These are phyloP conservation scores for Scleroderma bovista DNA, from an alignment of 768 basidiomycete species.

Conservation along the genomic window DNA sequence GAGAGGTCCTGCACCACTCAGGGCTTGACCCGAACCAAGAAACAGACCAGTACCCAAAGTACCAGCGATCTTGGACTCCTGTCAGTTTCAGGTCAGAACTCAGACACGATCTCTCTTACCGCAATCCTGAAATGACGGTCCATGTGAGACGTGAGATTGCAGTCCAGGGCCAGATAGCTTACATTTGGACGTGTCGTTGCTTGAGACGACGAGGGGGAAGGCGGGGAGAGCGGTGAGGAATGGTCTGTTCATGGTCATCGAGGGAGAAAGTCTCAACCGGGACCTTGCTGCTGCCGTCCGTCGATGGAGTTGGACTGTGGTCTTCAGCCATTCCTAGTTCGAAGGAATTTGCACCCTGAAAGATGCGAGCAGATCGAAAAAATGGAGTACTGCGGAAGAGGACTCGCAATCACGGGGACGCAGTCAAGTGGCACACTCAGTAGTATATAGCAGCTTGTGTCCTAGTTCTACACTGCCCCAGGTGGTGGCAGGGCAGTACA, in stretches of 20 bases:
- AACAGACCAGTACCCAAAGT: constrained; percentile 73
- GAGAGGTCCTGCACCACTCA: constrained; percentile 55
- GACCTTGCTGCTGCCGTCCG: background rate
- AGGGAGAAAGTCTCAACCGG: background rate
- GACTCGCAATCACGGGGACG: too few species aligned
- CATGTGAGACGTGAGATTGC: background rate
- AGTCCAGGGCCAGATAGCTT: constrained; percentile 14
- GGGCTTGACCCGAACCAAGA: constrained; percentile 63
- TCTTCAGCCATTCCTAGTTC: too few species aligned
- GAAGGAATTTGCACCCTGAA: too few species aligned
- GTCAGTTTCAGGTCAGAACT: background rate
- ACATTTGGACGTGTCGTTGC: constrained; percentile 79
- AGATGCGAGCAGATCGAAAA: too few species aligned
- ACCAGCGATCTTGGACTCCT: constrained; percentile 50
- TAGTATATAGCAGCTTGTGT: background rate
- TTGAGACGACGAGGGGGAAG: constrained; percentile 46
- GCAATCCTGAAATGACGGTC: constrained; percentile 48
- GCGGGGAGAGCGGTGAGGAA: background rate
- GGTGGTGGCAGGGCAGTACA: too few species aligned
- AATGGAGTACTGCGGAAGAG: background rate
- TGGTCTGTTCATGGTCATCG: background rate
- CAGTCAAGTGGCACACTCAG: too few species aligned
- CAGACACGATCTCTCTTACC: constrained; percentile 32
- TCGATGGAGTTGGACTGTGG: background rate
- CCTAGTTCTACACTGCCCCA: too few species aligned